phyloP scores from a whole-genome alignment of 805 yeast genomes.

The Yarrowia porcina region DNA sequence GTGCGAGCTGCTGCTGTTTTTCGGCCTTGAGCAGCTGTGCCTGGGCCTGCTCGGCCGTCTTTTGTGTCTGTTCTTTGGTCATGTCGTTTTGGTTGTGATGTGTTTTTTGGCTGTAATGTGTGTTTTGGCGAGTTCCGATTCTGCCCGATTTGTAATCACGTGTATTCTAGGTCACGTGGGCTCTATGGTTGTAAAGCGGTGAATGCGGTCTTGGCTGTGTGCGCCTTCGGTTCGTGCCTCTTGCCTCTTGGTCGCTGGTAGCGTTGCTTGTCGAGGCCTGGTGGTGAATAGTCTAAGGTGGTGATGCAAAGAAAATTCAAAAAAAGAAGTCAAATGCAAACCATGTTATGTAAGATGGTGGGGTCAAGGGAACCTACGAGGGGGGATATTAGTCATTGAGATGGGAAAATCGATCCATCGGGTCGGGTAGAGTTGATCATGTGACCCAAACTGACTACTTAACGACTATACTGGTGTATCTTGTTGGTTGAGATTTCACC shows the following conservation, averaged over 20 bases:
- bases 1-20: slow-evolving; percentile 16
- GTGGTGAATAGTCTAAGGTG: slow-evolving; percentile 5
- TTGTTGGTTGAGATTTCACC: no score
- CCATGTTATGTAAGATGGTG: background rate
- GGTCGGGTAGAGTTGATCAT: no score
- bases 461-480: no score
- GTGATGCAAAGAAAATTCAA: slow-evolving; percentile 22
- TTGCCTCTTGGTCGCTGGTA: slow-evolving; percentile 7
- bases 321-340: slow-evolving; percentile 8
- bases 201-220: background rate
- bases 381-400: background rate
- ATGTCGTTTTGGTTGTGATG: background rate
- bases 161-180: background rate
- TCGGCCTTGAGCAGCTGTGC: slow-evolving; percentile 21
- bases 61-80: background rate
- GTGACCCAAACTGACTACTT: no score
- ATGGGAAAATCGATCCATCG: no score
- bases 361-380: background rate
- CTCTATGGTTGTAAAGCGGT: background rate
- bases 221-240: background rate
- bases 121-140: background rate
- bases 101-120: background rate
- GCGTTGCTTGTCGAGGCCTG: background rate
- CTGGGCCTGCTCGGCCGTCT: slow-evolving; percentile 6
- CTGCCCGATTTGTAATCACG: background rate